Conservation (phyloP, 148 eudicot species). For the Vaccinium corymbosum region DNA sequence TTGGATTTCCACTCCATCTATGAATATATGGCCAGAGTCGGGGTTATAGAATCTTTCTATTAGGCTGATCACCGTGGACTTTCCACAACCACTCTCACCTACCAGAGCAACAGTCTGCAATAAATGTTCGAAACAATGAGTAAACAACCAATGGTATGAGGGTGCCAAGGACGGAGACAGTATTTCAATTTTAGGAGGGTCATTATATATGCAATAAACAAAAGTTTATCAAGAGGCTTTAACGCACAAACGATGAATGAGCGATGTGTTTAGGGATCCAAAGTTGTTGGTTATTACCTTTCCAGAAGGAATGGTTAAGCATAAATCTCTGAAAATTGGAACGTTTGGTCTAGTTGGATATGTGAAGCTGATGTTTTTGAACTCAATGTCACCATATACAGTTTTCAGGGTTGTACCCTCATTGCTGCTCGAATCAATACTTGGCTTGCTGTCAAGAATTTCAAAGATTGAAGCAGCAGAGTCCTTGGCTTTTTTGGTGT, state of each 20-base stretch:
- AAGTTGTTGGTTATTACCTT: slow-evolving; percentile 36
- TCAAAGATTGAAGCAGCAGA: slow-evolving; percentile 69
- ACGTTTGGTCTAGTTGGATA: slow-evolving; percentile 74
- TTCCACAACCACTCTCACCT: slow-evolving; percentile 89
- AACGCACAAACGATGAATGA: neutral
- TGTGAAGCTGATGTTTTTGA: slow-evolving; percentile 58
- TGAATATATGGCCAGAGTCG: slow-evolving; percentile 44
- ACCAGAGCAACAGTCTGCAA: slow-evolving; percentile 78
- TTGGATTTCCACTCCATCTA: slow-evolving; percentile 56
- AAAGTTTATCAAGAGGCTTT: neutral
- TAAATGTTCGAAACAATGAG: neutral
- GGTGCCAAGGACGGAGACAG: neutral
- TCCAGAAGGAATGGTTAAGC: slow-evolving; percentile 65
- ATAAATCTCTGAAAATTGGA: slow-evolving; percentile 65
- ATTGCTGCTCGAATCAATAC: slow-evolving; percentile 62
- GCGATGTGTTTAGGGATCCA: neutral
- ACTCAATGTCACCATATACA: slow-evolving; percentile 60
- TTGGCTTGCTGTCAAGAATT: slow-evolving; percentile 60
- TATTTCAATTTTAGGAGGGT: neutral
- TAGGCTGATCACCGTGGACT: slow-evolving; percentile 69
- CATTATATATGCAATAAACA: neutral
- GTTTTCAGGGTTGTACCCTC: slow-evolving; percentile 40
- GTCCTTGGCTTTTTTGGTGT: slow-evolving; percentile 57
- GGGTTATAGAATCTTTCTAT: slow-evolving; percentile 76
- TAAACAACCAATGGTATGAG: neutral